A percentile compares a stretch with the other conserved stretches of the same genome.
phyloP scores from a whole-genome alignment of 768 basidiomycete species.

The Tylopilus sp. region DNA sequence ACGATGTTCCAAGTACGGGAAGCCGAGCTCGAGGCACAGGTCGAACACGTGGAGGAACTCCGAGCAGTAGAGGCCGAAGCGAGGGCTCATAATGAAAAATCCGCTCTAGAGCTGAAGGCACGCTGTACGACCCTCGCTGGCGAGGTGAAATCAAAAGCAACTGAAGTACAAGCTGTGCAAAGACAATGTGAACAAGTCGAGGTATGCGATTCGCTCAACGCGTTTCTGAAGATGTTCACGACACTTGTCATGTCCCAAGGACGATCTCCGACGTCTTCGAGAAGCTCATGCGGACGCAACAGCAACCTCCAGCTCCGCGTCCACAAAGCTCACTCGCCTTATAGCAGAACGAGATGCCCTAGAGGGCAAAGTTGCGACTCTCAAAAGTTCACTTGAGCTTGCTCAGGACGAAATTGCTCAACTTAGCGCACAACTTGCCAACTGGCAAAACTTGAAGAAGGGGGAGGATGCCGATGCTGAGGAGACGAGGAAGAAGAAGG shows the following conservation, averaged over 20 bases:
- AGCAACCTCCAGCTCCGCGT: conserved; percentile 41
- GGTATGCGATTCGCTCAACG: conserved; percentile 30
- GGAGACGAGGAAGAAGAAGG: conserved; percentile 47
- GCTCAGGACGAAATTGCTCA: conserved; percentile 52
- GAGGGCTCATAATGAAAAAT: conserved; percentile 24
- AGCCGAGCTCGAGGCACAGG: conserved; percentile 51
- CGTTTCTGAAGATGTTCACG: background rate
- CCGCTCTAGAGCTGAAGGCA: conserved; percentile 27
- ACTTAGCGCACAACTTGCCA: conserved; percentile 59
- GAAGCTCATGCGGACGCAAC: conserved; percentile 50
- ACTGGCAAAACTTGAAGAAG: conserved; percentile 66
- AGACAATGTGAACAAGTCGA: conserved; percentile 46
- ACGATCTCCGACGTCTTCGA: conserved; percentile 41
- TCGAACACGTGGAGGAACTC: conserved; percentile 52
- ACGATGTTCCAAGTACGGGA: conserved; percentile 66
- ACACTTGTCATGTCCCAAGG: conserved; percentile 22
- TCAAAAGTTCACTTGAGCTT: conserved; percentile 56
- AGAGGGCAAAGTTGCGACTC: conserved; percentile 47
- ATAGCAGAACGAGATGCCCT: conserved; percentile 57
- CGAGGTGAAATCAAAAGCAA: conserved; percentile 39
- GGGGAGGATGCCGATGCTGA: conserved; percentile 61
- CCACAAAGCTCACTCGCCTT: conserved; percentile 54
- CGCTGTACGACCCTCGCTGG: conserved; percentile 33
- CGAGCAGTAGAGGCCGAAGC: conserved; percentile 27
- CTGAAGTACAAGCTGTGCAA: conserved; percentile 36